Evolutionary conservation across 2,329 filamentous ascomycete genomes (phyloP), one percentile per base, ranked within the genome.

Genomic region (Sporothrix curviconia): DNA sequence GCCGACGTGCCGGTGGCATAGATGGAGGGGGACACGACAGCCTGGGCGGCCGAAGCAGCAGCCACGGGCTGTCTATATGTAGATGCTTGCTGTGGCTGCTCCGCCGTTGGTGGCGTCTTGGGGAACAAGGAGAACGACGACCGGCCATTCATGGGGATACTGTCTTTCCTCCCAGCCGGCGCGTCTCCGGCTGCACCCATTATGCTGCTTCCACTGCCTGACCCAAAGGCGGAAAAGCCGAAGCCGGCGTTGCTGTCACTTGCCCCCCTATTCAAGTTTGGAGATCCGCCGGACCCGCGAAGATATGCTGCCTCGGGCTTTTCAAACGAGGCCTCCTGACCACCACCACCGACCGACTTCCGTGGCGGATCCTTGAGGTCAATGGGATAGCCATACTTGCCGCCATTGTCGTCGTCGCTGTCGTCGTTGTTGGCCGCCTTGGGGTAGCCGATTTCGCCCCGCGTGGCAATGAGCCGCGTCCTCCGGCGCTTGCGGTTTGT

Each of bases 121-220:
- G 66, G 65, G 46, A 68, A 67, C 19, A 69, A 61, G 6, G 58
- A 64, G 39, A 68, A 66, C 57, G 65, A 56, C 24, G 30, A 36
- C 6, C 50, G 28, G 12, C 37, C n/a, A 12, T 55, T 42, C 19
- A 2, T 30, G 30, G 62, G 9, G 62, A 14, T 14, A 34, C 56
- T 57, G 17, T 50, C 57, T 32, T 36, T 60, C 30, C 50, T 52
- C 4, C 57, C 32, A 11, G 56, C 24, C 24, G 60, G 61, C 55
- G 47, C 49, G 17, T 43, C 9, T n/a, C 39, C 19, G 19, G 14
- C 28, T 22, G 7, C 15, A 8, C 46, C 34, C 24, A 61, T 42
- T 14, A 59, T 43, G 32, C 36, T 57, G 54, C 40, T 37, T 47
- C 32, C 25, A 40, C 61, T 60, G 47, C 61, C 62, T 7, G 61